Evolutionary conservation across 345 rosid genomes (phyloP), one percentile per base, ranked within the genome.

Genomic region (Melaleuca alternifolia): DNA sequence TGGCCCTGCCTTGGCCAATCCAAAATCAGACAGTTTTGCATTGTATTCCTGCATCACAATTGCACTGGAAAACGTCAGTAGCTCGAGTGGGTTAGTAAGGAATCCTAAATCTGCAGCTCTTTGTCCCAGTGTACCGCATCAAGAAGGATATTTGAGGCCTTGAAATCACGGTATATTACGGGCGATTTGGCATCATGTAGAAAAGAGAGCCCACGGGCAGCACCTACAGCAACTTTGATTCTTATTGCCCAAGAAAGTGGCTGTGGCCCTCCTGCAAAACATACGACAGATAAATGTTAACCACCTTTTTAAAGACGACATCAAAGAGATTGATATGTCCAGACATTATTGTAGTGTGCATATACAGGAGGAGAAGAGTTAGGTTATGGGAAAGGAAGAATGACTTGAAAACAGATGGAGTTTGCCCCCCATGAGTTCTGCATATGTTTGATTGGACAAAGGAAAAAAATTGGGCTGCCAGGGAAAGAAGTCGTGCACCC

Each of bases 1-100:
- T 41, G 99, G 99, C 84, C 99, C 99, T 48, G 96, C 99, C 92
- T 97, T 97, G 76, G 99, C 99, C 93, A 97, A 82, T 85, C 99
- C 99, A 76, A 97, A 97, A 91, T 97, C 99, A 14, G 99, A 97
- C 54, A 97, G 95, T 85, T 94, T 97, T 52, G 96, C 91, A 88
- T 95, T 97, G 91, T 93, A 97, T 28, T 96, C 99, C 99, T 97
- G 94, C 91, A 89, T 75, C 28, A 28, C 61, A 26, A 85, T 50
- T 52, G 30, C 51, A 85, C 56, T 4, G 54, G 56, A 86, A 51
- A 89, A 54, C 14, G 33, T 86, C 87, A 77, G 82, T 71, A 88
- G 65, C 28, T 65, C 46, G 21, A 65, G 46, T 46, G 18, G 79
- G 46, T 65, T 65, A 65, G 44, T 41, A 10, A 65, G 79, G 54